Evolutionary conservation across 768 basidiomycete genomes (phyloP), one percentile per base, ranked within the genome.

Genomic region (Phaeolepiota aurea): DNA sequence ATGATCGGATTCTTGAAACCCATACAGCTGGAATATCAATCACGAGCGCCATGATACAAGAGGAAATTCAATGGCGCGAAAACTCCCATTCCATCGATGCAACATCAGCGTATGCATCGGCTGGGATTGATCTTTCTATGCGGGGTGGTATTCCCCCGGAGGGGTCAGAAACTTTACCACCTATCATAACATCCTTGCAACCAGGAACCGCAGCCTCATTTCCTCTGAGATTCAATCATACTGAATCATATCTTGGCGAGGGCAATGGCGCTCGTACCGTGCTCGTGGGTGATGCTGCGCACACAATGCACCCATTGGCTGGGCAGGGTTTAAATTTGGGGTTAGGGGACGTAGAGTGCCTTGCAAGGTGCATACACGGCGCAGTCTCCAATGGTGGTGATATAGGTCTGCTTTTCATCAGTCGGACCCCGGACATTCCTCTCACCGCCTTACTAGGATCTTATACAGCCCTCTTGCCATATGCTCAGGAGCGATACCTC

Each of bases 281-380:
- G 2, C 78, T 98, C 5, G 76, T 98, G 1, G 96, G 96, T 2
- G 96, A 99, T 60, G 93, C 94, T 1, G 96, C 93, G 13, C 96
- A 98, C 54, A 89, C 88, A 0, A 68, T 91, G 1, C 94, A 98
- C 54, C 94, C 96, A 1, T 76, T 98, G 19, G 94, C 93, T 0
- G 96, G 96, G 2, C 94, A 98, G 57, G 96, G 94, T 0, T 69
- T 98, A 31, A 98, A 99, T 58, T 65, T 94, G 54, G 96, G 94
- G n/a, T 66, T 99, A 20, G 82, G 69, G 1, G 94, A 99, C 56
- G 88, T 83, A 2, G 73, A 82, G 52, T 72, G 73, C 42, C 73
- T 99, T 11, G 66, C 79, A 1, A 67, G 71, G 35, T 78, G 78
- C 48, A 76, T 97, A 25, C 62, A 77, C 21, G 52, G 63, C 4